These are phyloP conservation scores for Nemania sp. DNA, from an alignment of 2,329 filamentous ascomycete species.

Conservation along the genomic window DNA sequence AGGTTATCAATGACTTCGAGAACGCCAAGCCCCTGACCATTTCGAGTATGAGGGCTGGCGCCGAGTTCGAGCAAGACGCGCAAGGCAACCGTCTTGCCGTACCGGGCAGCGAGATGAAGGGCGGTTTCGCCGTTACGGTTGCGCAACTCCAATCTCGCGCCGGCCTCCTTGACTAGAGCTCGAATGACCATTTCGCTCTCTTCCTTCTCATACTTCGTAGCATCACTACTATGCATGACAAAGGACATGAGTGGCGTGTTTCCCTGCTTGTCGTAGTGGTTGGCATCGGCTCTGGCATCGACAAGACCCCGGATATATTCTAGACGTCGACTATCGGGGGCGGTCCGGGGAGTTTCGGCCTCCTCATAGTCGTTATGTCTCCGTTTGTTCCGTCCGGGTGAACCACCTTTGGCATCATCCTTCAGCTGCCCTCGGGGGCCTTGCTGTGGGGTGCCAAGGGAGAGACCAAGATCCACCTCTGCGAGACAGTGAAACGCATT, in stretches of 20 bases:
- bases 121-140: conserved; percentile 61
- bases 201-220: conserved; percentile 51
- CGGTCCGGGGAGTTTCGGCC: conserved; percentile 14
- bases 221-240: conserved; percentile 50
- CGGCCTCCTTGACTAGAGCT: conserved; percentile 45
- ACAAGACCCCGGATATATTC: conserved; percentile 41
- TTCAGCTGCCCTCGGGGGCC: conserved; percentile 19
- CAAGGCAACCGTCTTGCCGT: conserved; percentile 57
- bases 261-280: conserved; percentile 57
- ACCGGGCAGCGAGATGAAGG: conserved; percentile 57
- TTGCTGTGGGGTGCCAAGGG: conserved; percentile 25
- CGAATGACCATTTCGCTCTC: conserved; percentile 52
- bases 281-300: conserved; percentile 49
- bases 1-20: conserved; percentile 52
- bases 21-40: conserved; percentile 50
- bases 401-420: conserved; percentile 3
- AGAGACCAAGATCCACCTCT: conserved; percentile 47
- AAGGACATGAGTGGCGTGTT: conserved; percentile 62
- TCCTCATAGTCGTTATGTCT: conserved; percentile 41
- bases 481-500: conserved; percentile 65
- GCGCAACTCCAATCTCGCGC: conserved; percentile 54
- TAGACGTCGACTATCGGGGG: conserved; percentile 24
- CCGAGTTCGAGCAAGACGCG: conserved; percentile 51
- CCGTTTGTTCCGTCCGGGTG: conserved; percentile 42
- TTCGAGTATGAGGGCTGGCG: conserved; percentile 54